Conservation (phyloP, 2,329 filamentous ascomycete genomes). For the Metarhizium rileyi region DNA sequence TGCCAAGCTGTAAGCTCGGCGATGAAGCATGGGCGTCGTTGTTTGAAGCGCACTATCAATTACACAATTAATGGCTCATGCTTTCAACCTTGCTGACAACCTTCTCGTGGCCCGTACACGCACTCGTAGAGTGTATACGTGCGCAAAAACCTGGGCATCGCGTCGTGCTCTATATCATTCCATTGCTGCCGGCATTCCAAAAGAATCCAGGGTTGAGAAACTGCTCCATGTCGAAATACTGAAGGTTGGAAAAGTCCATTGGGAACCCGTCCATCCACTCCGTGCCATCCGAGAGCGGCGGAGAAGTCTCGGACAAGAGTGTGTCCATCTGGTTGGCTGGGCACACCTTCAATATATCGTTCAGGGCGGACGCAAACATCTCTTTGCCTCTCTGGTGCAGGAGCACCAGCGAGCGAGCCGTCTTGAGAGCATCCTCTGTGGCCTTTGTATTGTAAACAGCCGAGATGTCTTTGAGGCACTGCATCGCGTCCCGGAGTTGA, state of each 20-base stretch:
- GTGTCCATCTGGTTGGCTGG: slow-evolving; percentile 14
- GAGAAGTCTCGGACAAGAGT: background rate
- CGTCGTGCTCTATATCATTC: background rate
- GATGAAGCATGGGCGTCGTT: background rate
- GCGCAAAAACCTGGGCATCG: too few species aligned
- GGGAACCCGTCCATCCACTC: slow-evolving; percentile 31
- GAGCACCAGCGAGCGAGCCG: slow-evolving; percentile 42
- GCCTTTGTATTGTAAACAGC: slow-evolving; percentile 34
- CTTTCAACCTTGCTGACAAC: too few species aligned
- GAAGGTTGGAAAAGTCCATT: slow-evolving; percentile 32
- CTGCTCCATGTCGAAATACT: slow-evolving; percentile 33
- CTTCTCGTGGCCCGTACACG: too few species aligned
- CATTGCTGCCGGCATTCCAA: slow-evolving; percentile 1
- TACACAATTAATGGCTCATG: too few species aligned
- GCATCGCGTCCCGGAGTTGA: slow-evolving; percentile 41
- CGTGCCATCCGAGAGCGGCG: slow-evolving; percentile 6
- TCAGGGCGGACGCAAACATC: slow-evolving; percentile 28
- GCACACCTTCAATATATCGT: slow-evolving; percentile 26
- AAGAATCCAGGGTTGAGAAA: slow-evolving; percentile 17
- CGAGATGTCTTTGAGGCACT: slow-evolving; percentile 30
- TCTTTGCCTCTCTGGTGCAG: slow-evolving; percentile 42
- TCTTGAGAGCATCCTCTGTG: slow-evolving; percentile 43
- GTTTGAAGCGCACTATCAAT: background rate
- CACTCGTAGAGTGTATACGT: too few species aligned
- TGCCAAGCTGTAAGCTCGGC: slow-evolving; percentile 6